Conservation (phyloP, 176 grass and related monocot genomes). For the Eleusine coracana region DNA sequence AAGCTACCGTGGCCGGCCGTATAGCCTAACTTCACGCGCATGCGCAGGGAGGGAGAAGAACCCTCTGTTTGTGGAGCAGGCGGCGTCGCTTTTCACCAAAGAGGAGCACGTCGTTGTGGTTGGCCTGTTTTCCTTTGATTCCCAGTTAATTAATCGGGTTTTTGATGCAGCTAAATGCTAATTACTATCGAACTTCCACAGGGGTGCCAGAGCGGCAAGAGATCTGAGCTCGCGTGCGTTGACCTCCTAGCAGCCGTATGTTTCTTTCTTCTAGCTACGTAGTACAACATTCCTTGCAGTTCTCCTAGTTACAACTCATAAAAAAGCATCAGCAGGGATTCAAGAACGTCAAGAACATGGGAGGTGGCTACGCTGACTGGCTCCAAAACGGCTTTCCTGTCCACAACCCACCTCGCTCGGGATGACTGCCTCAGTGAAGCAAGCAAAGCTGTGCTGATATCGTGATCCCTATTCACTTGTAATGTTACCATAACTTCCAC, state of each 20-base stretch:
- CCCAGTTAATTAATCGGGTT: not conserved
- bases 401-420: not conserved
- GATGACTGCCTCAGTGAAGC: too few relatives aligned
- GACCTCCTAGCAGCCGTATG: slow-evolving; percentile 56
- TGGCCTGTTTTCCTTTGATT: not conserved
- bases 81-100: slow-evolving; percentile 51
- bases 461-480: not conserved
- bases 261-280: not conserved
- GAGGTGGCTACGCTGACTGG: slow-evolving; percentile 41
- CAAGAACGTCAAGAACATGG: slow-evolving; percentile 51
- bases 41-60: slow-evolving; percentile 70
- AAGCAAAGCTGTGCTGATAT: not conserved
- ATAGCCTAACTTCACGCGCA: not conserved
- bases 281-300: too few relatives aligned
- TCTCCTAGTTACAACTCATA: not conserved
- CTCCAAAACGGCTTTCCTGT: slow-evolving; percentile 12
- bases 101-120: slow-evolving; percentile 71
- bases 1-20: too few relatives aligned
- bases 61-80: slow-evolving; percentile 58
- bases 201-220: slow-evolving; percentile 75
- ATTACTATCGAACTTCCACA: not conserved
- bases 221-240: slow-evolving; percentile 61
- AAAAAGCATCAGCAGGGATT: slow-evolving; percentile 32
- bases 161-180: not conserved
- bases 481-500: not conserved